Conservation (phyloP, 441 rosid genomes). For the Iberis amara region DNA sequence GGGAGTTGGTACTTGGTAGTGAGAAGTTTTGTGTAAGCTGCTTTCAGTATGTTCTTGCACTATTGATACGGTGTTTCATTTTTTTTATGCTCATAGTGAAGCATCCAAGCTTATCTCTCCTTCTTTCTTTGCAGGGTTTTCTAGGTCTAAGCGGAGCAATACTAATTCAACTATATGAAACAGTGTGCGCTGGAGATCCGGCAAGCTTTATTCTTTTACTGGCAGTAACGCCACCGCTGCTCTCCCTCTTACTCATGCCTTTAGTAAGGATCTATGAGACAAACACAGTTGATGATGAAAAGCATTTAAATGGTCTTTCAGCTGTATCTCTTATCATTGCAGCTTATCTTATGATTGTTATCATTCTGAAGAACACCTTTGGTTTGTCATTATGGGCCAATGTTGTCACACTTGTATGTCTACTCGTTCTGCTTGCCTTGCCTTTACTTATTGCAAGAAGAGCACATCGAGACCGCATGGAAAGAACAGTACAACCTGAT, state of each 20-base stretch:
- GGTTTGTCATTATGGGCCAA: constrained; percentile 32
- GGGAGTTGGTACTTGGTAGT: too few species aligned
- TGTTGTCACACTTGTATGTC: constrained; percentile 34
- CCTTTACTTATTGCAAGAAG: constrained; percentile 45
- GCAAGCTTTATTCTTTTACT: constrained; percentile 48
- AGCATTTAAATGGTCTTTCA: constrained; percentile 52
- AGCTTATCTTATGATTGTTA: constrained; percentile 54
- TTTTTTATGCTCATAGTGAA: neutral
- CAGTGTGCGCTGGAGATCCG: constrained; percentile 47
- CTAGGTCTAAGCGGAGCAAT: constrained; percentile 72
- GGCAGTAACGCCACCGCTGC: constrained; percentile 46
- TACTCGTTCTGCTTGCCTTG: constrained; percentile 43
- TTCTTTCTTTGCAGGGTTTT: constrained; percentile 44
- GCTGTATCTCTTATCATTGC: constrained; percentile 47
- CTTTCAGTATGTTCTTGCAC: neutral
- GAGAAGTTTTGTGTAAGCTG: neutral
- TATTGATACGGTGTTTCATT: neutral
- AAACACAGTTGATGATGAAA: constrained; percentile 41
- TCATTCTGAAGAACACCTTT: constrained; percentile 45
- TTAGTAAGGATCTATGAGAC: constrained; percentile 45
- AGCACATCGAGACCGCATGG: constrained; percentile 32
- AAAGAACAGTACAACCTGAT: constrained; percentile 25
- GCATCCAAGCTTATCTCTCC: constrained; percentile 10
- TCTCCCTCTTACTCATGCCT: constrained; percentile 51
- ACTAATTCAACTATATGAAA: constrained; percentile 56